Base-by-base conservation (phyloP, 768 basidiomycete genomes). In the Kwoniella sp. region DNA sequence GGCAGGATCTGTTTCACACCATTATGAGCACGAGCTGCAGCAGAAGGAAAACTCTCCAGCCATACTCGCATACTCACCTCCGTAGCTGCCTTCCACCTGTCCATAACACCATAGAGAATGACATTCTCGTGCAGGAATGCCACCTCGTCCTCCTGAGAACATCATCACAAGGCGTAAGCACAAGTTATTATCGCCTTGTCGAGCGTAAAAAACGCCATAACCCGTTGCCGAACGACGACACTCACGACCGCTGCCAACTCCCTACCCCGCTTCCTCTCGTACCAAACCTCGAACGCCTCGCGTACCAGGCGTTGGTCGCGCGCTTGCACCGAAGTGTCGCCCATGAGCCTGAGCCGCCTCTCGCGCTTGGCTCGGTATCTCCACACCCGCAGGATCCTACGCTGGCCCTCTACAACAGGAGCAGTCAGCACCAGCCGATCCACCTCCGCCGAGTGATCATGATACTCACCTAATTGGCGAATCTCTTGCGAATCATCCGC, bases 71-170 rank as follows among this genome's bases (percentile, higher is more conserved):
- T 15, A 31, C 50, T 29, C 25, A 54, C 52, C 27, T 46, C 39
- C 34, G 52, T 54, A 14, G 17, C 37, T 12, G 48, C 63, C 41
- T 63, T 62, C 69, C 69, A 70, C 27, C 33, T 56, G 41, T 70
- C 69, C 60, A 60, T 67, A 1, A 65, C 65, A 8, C 37, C 37
- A 45, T 67, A 70, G 28, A 67, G 34, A 5, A 70, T 27, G 6
- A 59, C 60, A 36, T 70, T 65, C 36, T 70, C 69, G 39, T 62
- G 60, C 22, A 61, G 39, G 1, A 54, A 34, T 1, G 53, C 48
- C 1, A 67, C 61, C 53, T 61, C 57, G 25, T 63, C 46, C 38
- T 64, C 68, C 68, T 69, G 38, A n/a, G n/a, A n/a, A n/a, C n/a
- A n/a, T n/a, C n/a, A n/a, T n/a, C n/a, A n/a, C n/a, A n/a, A n/a